Base-by-base conservation (phyloP, 2,329 filamentous ascomycete species). In the Venturia oleaginea region DNA sequence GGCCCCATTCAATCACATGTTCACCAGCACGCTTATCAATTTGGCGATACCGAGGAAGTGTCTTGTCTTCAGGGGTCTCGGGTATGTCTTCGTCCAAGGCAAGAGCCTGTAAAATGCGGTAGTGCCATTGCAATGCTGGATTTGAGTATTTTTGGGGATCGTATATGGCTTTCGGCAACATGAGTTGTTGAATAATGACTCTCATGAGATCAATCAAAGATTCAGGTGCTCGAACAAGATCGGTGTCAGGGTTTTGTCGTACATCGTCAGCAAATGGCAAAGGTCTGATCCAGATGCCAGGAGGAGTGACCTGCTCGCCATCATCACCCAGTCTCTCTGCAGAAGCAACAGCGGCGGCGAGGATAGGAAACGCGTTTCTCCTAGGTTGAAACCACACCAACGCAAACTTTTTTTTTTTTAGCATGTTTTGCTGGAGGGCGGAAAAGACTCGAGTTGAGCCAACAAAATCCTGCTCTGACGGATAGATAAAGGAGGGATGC, bases 91-190 rank as follows among this genome's bases (percentile, higher is more conserved):
- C 94, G 42, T 96, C 92, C 0, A 99, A 81, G 0, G 94, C 94
- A 65, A 97, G 82, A 7, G 90, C 89, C 76, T 99, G 94, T 0
- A 99, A 79, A 57, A 99, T 96, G 67, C 86, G 88, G 79, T 97
- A 99, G 77, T 97, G 94, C 92, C 93, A 99, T 76, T 99, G 94
- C 30, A 99, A 80, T 10, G 90, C 84, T 11, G 92, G 92, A 67
- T 99, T 99, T 0, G 94, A 91, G 71, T 97, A 97, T 71, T 89
- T 94, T 1, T 81, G 79, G 0, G 93, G 92, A 68, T 96, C 89
- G 72, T 95, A 99, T 38, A 84, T 81, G 6, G 84, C 92, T 71
- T 90, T 92, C 0, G 94, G 94, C 8, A 99, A 84, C 72, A 96
- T 91, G 0, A 97, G 79, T 69, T 96, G 91, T 72, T 94, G 88